Evolutionary conservation across 1,284 basidiomycete species (phyloP).

Genomic region (Uromyces viciae-fabae): DNA sequence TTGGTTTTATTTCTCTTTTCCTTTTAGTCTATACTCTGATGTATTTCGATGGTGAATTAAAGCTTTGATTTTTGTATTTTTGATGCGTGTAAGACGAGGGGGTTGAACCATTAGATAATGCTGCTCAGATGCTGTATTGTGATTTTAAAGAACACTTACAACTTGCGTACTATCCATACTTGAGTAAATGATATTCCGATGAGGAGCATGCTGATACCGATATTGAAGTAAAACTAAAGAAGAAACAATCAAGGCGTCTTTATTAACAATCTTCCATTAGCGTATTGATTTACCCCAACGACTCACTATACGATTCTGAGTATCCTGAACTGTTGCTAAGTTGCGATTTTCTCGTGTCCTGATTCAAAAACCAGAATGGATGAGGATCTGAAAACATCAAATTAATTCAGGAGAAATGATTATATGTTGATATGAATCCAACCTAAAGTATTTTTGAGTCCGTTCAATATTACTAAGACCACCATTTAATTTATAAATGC

Average conservation of each 20-base stretch:
- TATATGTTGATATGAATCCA: neutral
- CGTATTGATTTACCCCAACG: neutral
- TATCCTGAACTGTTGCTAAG: slow-evolving; percentile 73
- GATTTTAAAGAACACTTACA: slow-evolving; percentile 18
- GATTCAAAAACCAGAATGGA: slow-evolving; percentile 63
- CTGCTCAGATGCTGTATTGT: neutral
- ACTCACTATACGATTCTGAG: slow-evolving; percentile 57
- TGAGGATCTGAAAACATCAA: slow-evolving; percentile 25
- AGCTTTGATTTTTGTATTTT: slow-evolving; percentile 9
- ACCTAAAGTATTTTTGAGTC: slow-evolving; percentile 71
- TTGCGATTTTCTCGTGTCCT: slow-evolving; percentile 71
- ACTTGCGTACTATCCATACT: slow-evolving; percentile 44
- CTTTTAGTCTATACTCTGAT: slow-evolving; percentile 44
- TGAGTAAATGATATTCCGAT: slow-evolving; percentile 44
- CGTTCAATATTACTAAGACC: slow-evolving; percentile 80
- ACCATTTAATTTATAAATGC: slow-evolving; percentile 79
- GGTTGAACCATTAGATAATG: neutral
- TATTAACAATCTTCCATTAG: no score
- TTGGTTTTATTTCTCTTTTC: neutral
- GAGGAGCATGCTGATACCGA: slow-evolving; percentile 33
- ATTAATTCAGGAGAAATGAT: no score
- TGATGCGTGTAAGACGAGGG: neutral
- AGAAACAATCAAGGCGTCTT: neutral
- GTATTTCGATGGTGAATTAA: slow-evolving; percentile 44
- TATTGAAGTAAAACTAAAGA: slow-evolving; percentile 43